Evolutionary conservation across 768 basidiomycete species (phyloP).

Genomic region (Calvatia gigantea): DNA sequence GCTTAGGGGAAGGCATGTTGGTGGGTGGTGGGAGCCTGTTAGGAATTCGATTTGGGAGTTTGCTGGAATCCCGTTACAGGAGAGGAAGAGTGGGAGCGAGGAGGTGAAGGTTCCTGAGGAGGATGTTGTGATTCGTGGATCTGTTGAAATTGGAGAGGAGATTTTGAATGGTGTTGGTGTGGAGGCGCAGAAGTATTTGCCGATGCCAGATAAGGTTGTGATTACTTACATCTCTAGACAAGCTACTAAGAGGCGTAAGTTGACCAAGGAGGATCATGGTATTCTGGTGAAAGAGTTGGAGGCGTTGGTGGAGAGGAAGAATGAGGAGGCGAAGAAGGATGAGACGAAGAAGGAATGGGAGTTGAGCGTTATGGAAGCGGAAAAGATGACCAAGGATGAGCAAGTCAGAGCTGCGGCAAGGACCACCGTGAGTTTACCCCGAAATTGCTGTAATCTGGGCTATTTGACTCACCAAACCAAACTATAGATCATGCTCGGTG

Average conservation of each 20-base stretch:
- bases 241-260: slow-evolving; percentile 41
- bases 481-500: slow-evolving; percentile 60
- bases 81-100: background rate
- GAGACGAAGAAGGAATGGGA: slow-evolving; percentile 42
- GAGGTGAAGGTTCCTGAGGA: slow-evolving; percentile 10
- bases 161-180: slow-evolving; percentile 18
- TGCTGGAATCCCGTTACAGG: slow-evolving; percentile 35
- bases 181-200: slow-evolving; percentile 26
- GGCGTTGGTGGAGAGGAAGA: slow-evolving; percentile 42
- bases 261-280: slow-evolving; percentile 54
- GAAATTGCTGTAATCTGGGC: background rate
- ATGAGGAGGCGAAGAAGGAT: slow-evolving; percentile 20
- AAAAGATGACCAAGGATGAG: slow-evolving; percentile 69
- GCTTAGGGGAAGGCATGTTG: slow-evolving; percentile 38
- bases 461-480: no score
- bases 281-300: slow-evolving; percentile 48
- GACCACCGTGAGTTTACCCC: slow-evolving; percentile 56
- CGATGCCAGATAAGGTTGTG: slow-evolving; percentile 48
- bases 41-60: slow-evolving; percentile 63
- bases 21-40: slow-evolving; percentile 80
- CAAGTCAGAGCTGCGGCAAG: slow-evolving; percentile 63
- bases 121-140: slow-evolving; percentile 7
- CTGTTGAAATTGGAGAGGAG: slow-evolving; percentile 15
- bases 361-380: slow-evolving; percentile 57
- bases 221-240: slow-evolving; percentile 77